Base-by-base conservation (phyloP, 164 flowering plant genomes). In the Cinnamomum chago region DNA sequence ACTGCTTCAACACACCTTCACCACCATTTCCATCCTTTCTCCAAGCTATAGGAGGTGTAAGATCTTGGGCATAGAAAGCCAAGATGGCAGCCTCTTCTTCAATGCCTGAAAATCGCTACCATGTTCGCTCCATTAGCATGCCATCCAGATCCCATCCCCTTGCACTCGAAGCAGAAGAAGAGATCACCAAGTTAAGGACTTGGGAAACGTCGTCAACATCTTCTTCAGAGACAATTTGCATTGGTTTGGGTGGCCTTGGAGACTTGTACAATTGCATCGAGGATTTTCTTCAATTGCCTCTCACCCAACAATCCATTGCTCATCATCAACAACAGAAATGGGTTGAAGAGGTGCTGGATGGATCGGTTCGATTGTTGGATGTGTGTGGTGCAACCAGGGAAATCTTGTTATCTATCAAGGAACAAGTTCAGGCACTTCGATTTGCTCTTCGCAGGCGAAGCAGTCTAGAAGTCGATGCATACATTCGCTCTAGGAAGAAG, bases 331-430 rank as follows among this genome's bases (percentile, higher is more conserved):
- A 76, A 15, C 75, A 82, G 23, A 79, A 76, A 68, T 79, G 78
- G 75, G 75, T 80, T 20, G 80, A 78, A 22, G 82, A 81, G 65
- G 58, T 73, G n/a, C 25, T 80, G 50, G 85, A 82, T 58, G 85
- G 80, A 40, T 82, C 83, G 17, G 75, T 87, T 3, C 78, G 79
- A 50, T 78, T 81, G 67, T 70, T 85, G 73, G 88, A 87, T 58
- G 33, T 81, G 11, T 87, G 85, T 50, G 77, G 73, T 18, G 58
- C 74, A 4, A 68, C 82, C 2, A 82, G 77, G 76, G 85, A 85
- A 52, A 40, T 70, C 47, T 30, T 81, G 73, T 17, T 62, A 33
- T 78, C 76, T 23, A 73, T 80, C 70, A 84, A 83, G 75, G 86
- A 84, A 68, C 24, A 67, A 14, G 72, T 64, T 1, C 83, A 73